phyloP scores from a whole-genome alignment of 2,329 filamentous ascomycete genomes.

The Penicillium brevicompactum region DNA sequence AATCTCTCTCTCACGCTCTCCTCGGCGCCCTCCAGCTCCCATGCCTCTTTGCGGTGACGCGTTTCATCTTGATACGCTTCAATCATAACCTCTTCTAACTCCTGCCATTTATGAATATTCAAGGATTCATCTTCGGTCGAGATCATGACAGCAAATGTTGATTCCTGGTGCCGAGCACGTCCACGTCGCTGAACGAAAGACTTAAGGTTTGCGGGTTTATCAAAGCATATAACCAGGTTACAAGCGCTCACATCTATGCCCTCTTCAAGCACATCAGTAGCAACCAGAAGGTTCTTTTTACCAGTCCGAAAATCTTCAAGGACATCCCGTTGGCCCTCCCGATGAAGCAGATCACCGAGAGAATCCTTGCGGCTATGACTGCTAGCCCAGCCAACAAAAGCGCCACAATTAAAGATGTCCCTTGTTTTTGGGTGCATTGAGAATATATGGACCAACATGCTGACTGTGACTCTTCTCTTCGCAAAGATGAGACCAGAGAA shows the following conservation, averaged over 20 bases:
- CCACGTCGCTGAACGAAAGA: conserved; percentile 68
- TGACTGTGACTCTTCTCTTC: conserved; percentile 62
- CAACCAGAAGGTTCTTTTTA: conserved; percentile 58
- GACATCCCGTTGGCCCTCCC: conserved; percentile 52
- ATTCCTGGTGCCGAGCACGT: conserved; percentile 60
- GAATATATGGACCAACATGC: conserved; percentile 62
- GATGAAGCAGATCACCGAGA: conserved; percentile 53
- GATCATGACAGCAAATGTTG: conserved; percentile 57
- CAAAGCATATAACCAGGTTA: conserved; percentile 66
- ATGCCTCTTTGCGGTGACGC: conserved; percentile 51
- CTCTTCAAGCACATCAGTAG: conserved; percentile 62
- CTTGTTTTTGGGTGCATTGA: conserved; percentile 52
- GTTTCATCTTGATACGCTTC: conserved; percentile 66
- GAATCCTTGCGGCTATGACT: conserved; percentile 46
- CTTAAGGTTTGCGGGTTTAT: conserved; percentile 62
- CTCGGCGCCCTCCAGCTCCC: conserved; percentile 52
- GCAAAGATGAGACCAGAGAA: conserved; percentile 68
- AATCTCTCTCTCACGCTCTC: conserved; percentile 44
- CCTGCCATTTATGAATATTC: conserved; percentile 58
- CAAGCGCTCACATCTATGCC: conserved; percentile 66
- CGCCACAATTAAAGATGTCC: conserved; percentile 46
- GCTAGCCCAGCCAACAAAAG: conserved; percentile 52
- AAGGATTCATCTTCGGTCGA: conserved; percentile 37
- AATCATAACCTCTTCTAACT: conserved; percentile 74
- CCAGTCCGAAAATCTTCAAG: conserved; percentile 58